A percentile compares a stretch with the other conserved stretches of the same genome.
Conservation (phyloP, 2,329 filamentous ascomycete genomes). For the Claviceps cyperi region DNA sequence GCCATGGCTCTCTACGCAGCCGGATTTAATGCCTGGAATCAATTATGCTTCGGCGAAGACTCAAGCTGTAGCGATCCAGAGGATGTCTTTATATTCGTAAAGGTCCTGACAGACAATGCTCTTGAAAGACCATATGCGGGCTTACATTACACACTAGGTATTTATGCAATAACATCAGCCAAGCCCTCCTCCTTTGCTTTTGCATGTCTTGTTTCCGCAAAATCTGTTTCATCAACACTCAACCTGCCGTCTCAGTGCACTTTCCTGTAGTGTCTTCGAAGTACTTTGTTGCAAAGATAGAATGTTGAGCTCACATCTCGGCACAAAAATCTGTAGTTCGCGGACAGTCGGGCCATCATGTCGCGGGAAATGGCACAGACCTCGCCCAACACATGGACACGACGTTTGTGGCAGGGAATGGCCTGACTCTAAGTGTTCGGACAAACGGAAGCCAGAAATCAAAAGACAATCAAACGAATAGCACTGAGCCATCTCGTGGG, state of each 20-base stretch:
- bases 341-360: not conserved
- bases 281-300: not conserved
- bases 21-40: conserved; percentile 45
- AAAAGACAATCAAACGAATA: not conserved
- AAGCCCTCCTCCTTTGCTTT: not conserved
- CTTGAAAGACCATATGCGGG: conserved; percentile 23
- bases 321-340: not conserved
- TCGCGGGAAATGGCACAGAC: conserved; percentile 2
- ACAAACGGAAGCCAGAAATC: not conserved
- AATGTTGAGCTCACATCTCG: not conserved
- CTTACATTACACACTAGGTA: conserved; percentile 34
- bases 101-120: conserved; percentile 21
- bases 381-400: not conserved
- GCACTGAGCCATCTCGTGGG: not conserved
- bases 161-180: conserved; percentile 6
- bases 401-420: conserved; percentile 2
- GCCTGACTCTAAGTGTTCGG: not conserved
- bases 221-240: not conserved
- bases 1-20: conserved; percentile 39
- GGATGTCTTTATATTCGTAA: conserved; percentile 31
- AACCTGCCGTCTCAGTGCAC: not conserved
- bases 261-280: not conserved
- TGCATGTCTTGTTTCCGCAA: not conserved
- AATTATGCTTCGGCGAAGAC: conserved; percentile 27
- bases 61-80: conserved; percentile 20